phyloP scores from a whole-genome alignment of 108 stramenopile species.

The Cyclotella sp. region DNA sequence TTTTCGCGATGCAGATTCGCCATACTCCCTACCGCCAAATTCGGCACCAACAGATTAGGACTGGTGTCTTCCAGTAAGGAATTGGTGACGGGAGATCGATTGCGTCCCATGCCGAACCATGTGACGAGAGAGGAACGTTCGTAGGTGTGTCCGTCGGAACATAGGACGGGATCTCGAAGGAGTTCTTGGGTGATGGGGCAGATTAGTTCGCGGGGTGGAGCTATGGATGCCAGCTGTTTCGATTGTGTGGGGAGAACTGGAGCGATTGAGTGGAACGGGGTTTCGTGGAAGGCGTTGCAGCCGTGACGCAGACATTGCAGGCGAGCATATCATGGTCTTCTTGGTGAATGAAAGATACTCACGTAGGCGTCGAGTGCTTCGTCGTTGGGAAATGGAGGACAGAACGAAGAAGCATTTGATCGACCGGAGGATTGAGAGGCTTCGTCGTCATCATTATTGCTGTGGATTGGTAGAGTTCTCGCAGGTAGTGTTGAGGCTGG shows the following conservation, averaged over 20 bases:
- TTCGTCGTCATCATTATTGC: background rate
- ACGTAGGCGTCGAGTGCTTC: constrained; percentile 39
- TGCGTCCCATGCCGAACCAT: constrained; percentile 46
- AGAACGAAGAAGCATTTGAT: constrained; percentile 11
- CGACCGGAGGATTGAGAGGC: background rate
- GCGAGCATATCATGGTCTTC: background rate
- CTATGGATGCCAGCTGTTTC: constrained; percentile 29
- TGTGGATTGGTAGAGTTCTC: constrained; percentile 7
- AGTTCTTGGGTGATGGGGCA: constrained; percentile 70
- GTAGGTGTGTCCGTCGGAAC: constrained; percentile 64
- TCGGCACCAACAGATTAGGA: constrained; percentile 22
- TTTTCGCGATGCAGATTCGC: constrained; percentile 44
- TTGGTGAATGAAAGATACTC: background rate
- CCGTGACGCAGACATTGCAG: background rate
- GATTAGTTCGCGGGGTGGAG: constrained; percentile 47
- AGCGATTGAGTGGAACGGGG: background rate
- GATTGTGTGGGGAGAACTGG: background rate
- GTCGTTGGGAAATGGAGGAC: constrained; percentile 37
- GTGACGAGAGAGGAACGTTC: constrained; percentile 50
- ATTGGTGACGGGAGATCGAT: constrained; percentile 49
- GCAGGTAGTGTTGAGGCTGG: background rate
- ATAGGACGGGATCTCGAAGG: constrained; percentile 58
- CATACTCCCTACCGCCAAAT: constrained; percentile 43
- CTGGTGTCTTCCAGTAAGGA: constrained; percentile 29
- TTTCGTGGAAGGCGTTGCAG: background rate